Evolutionary conservation across 2,329 filamentous ascomycete genomes (phyloP), one percentile per base, ranked within the genome.

Genomic region (Chalara sp.): DNA sequence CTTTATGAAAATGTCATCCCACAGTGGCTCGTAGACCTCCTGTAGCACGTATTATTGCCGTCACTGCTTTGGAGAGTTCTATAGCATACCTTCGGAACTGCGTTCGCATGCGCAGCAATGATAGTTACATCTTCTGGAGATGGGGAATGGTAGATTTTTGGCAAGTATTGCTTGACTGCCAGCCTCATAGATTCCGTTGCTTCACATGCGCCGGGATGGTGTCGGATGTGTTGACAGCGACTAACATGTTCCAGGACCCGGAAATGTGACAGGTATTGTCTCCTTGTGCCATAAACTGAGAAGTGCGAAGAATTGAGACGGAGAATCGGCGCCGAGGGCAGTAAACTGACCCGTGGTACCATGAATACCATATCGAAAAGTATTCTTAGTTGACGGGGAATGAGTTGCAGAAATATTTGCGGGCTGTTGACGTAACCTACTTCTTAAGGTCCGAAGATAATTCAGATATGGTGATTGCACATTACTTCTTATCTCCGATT

Each of bases 11-110:
- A 96, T 72, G 46, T 95, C 88, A 51, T 91, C 87, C 86, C 89
- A 96, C 0, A 96, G 72, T 0, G 91, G 87, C 62, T 96, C 90
- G 63, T 96, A 96, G 1, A 96, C 70, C 72, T 96, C 91, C 86
- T 89, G 48, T 5, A 42, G 28, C n/a, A 28, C 28, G 6, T 29
- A 50, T 35, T 6, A 37, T 28, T 39, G 7, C n/a, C n/a, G 11
- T n/a, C 29, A 30, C 35, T 44, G 13, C 28, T 3, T 21, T 12
- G 28, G 31, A 35, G 6, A 32, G 33, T 12, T 6, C 30, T 6
- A 31, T 39, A 62, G 47, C 39, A 48, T 65, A 87, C 87, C 77
- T 96, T 96, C 12, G 88, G 86, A 58, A 96, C 95, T 6, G 85
- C 91, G 70, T 95, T 96, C 47, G 88, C 91, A 69, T 96, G 91